These are phyloP conservation scores for Coemansia sp. DNA, from an alignment of 192 early-diverging fungal genomes.

Conservation along the genomic window DNA sequence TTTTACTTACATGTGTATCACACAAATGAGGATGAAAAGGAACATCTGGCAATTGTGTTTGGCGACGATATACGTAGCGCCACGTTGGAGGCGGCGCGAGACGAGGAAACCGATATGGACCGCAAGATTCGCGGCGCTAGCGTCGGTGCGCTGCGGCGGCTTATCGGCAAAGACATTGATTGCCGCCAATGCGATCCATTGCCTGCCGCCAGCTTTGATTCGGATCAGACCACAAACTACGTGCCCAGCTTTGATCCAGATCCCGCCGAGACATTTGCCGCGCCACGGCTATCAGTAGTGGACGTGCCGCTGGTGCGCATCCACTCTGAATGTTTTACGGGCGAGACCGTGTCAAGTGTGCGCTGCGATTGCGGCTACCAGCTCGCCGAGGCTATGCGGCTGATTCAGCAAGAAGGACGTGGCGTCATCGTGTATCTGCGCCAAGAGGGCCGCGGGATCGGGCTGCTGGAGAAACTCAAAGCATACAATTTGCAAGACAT, in stretches of 20 bases:
- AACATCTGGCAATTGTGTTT: conserved; percentile 94
- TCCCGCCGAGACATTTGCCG: conserved; percentile 34
- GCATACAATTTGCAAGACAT: conserved; percentile 97
- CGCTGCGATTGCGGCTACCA: conserved; percentile 97
- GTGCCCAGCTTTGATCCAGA: conserved; percentile 29
- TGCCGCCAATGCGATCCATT: background rate
- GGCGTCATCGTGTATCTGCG: conserved; percentile 95
- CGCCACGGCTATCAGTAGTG: conserved; percentile 36
- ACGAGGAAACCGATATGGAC: conserved; percentile 76
- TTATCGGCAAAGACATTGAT: conserved; percentile 45
- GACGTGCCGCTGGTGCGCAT: conserved; percentile 81
- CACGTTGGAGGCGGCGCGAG: conserved; percentile 64
- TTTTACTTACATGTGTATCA: conserved; percentile 84
- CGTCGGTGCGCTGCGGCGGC: conserved; percentile 55
- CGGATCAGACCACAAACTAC: background rate
- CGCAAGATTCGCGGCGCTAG: conserved; percentile 79
- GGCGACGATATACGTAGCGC: conserved; percentile 75
- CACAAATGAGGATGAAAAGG: conserved; percentile 81
- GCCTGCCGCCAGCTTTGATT: background rate
- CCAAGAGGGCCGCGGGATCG: conserved; percentile 96
- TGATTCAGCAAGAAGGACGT: conserved; percentile 78
- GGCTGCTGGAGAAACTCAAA: conserved; percentile 88
- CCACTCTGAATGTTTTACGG: conserved; percentile 97
- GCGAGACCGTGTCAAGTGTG: conserved; percentile 86
- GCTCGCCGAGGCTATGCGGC: conserved; percentile 85